These are phyloP conservation scores for Babesia divergens DNA, from an alignment of 169 alveolate genomes.

Conservation along the genomic window DNA sequence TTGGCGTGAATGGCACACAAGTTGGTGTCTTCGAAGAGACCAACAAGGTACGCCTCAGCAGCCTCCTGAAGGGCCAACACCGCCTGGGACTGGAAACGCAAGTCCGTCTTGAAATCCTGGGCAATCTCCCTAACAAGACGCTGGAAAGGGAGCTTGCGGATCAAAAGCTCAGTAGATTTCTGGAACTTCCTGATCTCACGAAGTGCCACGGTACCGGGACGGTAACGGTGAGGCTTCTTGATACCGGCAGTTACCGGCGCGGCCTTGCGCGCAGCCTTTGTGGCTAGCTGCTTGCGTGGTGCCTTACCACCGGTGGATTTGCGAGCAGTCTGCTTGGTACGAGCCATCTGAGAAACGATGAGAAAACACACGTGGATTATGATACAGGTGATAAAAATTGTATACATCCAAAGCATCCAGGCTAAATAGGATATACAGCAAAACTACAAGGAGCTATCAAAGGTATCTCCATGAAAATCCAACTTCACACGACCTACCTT, in stretches of 20 bases:
- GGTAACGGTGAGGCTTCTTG: conserved; percentile 97
- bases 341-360: conserved; percentile 85
- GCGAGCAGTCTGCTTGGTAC: conserved; percentile 98
- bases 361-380: not conserved
- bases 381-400: too few species aligned
- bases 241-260: conserved; percentile 96
- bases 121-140: conserved; percentile 95
- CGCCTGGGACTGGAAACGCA: conserved; percentile 92
- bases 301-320: conserved; percentile 98
- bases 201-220: conserved; percentile 98
- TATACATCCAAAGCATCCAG: too few species aligned
- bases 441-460: too few species aligned
- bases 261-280: conserved; percentile 98
- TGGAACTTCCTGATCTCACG: conserved; percentile 97
- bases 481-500: too few species aligned
- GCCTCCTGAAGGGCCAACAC: conserved; percentile 96
- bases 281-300: conserved; percentile 96
- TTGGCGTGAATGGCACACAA: conserved; percentile 99
- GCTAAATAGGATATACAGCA: too few species aligned
- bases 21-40: conserved; percentile 99
- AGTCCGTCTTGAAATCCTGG: conserved; percentile 90
- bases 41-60: conserved; percentile 97
- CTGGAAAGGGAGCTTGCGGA: conserved; percentile 95
- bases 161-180: conserved; percentile 90
- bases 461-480: too few species aligned